These are phyloP conservation scores for Prunus salicina DNA, from an alignment of 306 rosid genomes.

Conservation along the genomic window DNA sequence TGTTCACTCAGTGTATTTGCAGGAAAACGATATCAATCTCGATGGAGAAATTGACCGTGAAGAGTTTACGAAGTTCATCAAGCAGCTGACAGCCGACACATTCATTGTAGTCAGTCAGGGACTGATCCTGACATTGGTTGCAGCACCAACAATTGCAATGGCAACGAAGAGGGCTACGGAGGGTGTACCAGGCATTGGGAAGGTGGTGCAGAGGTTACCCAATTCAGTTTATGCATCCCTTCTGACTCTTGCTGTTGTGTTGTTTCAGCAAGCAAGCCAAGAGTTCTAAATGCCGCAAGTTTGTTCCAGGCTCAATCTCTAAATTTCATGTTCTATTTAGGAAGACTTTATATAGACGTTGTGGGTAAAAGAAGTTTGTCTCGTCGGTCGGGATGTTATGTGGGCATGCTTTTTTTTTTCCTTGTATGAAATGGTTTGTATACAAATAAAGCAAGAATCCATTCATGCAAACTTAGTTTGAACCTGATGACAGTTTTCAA, in stretches of 20 bases:
- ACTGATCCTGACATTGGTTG: conserved; percentile 61
- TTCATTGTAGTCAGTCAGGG: conserved; percentile 54
- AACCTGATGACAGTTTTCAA: too few relatives aligned
- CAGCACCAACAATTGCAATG: conserved; percentile 81
- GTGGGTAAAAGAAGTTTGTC: not conserved
- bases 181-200: conserved; percentile 84
- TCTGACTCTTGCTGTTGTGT: conserved; percentile 51
- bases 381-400: not conserved
- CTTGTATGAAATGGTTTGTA: too few relatives aligned
- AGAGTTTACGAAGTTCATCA: conserved; percentile 57
- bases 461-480: too few relatives aligned
- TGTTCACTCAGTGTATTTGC: conserved; percentile 17
- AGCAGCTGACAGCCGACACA: conserved; percentile 53
- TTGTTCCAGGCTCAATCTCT: not conserved
- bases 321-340: not conserved
- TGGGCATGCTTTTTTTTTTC: not conserved
- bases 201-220: conserved; percentile 64
- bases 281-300: not conserved
- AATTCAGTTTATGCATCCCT: conserved; percentile 68
- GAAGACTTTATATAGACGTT: not conserved
- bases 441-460: too few relatives aligned
- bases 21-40: conserved; percentile 55
- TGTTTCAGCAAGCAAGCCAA: conserved; percentile 41
- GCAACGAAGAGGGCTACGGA: conserved; percentile 84
- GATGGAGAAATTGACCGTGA: conserved; percentile 56